These are phyloP conservation scores for Thecamonas trahens DNA, from an alignment of 78 protist species.

Conservation along the genomic window DNA sequence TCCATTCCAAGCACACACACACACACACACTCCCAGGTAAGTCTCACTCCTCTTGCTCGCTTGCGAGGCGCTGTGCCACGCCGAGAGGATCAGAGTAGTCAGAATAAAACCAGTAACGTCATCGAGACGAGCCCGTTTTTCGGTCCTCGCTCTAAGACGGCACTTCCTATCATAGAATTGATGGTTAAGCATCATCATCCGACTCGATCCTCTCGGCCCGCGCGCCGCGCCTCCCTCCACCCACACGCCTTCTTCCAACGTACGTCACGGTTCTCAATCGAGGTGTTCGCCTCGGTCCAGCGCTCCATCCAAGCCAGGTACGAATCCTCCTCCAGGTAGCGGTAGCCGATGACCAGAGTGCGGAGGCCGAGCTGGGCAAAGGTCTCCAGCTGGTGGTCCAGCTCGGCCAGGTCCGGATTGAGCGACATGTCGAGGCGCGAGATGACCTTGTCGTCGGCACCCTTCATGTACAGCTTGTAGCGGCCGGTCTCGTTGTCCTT, in stretches of 20 bases:
- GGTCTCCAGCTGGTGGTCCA: slow-evolving; percentile 28
- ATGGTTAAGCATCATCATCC: too few species aligned
- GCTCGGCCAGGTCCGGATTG: background rate
- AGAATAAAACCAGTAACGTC: too few species aligned
- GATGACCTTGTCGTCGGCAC: slow-evolving; percentile 50
- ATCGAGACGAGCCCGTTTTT: background rate
- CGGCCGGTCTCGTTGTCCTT: background rate
- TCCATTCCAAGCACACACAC: too few species aligned
- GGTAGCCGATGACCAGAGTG: slow-evolving; percentile 69
- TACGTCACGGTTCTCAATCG: slow-evolving; percentile 19
- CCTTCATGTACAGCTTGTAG: slow-evolving; percentile 51
- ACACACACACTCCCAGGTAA: too few species aligned
- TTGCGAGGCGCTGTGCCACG: too few species aligned
- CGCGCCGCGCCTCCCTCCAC: too few species aligned
- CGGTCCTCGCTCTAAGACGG: too few species aligned
- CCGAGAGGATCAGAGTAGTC: too few species aligned
- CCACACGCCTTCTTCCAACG: too few species aligned
- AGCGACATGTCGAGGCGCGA: background rate
- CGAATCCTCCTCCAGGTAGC: slow-evolving; percentile 30
- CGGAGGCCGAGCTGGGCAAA: slow-evolving; percentile 73
- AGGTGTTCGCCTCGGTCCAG: slow-evolving; percentile 12
- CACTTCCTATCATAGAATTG: too few species aligned
- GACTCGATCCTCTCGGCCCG: too few species aligned
- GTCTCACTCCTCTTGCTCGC: too few species aligned
- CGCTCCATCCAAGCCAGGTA: slow-evolving; percentile 41